phyloP scores from a whole-genome alignment of 1,284 basidiomycete genomes.

The Paramarasmius palmivorus region DNA sequence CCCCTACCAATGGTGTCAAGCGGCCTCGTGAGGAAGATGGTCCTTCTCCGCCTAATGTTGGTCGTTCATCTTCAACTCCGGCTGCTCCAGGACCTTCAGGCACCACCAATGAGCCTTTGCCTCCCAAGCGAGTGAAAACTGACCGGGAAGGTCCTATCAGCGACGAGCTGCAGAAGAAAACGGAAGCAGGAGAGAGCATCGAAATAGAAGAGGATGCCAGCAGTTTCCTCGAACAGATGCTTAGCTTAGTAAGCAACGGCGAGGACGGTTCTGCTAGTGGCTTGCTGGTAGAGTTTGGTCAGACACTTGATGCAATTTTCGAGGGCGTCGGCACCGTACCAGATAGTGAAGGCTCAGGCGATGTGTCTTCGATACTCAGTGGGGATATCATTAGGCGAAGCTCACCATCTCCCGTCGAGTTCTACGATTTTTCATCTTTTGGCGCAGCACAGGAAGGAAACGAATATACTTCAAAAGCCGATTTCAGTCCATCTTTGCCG shows the following conservation, averaged over 20 bases:
- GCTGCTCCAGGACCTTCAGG: conserved; percentile 22
- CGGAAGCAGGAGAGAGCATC: conserved; percentile 55
- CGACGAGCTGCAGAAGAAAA: conserved; percentile 53
- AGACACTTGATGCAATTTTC: conserved; percentile 61
- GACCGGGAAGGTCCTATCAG: conserved; percentile 65
- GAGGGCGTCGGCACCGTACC: conserved; percentile 46
- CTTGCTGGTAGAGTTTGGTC: conserved; percentile 52
- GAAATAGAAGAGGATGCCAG: conserved; percentile 67
- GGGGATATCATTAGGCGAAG: conserved; percentile 25
- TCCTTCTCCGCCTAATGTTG: conserved; percentile 13
- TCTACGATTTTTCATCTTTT: conserved; percentile 69
- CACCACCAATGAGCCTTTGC: conserved; percentile 53
- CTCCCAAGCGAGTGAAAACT: conserved; percentile 68
- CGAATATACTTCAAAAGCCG: conserved; percentile 62
- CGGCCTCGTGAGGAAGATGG: conserved; percentile 62
- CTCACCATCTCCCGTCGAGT: conserved; percentile 41
- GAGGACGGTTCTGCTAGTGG: conserved; percentile 42
- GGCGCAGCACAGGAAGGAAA: conserved; percentile 53
- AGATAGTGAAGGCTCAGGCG: conserved; percentile 38
- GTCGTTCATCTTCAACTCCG: conserved; percentile 18
- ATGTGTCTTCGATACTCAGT: conserved; percentile 32
- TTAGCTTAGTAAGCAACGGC: conserved; percentile 56
- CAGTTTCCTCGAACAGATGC: conserved; percentile 62
- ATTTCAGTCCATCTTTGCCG: conserved; percentile 66
- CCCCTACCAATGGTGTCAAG: conserved; percentile 39